These are phyloP conservation scores for Tolypocladium paradoxum DNA, from an alignment of 2,329 filamentous ascomycete genomes.

Conservation along the genomic window DNA sequence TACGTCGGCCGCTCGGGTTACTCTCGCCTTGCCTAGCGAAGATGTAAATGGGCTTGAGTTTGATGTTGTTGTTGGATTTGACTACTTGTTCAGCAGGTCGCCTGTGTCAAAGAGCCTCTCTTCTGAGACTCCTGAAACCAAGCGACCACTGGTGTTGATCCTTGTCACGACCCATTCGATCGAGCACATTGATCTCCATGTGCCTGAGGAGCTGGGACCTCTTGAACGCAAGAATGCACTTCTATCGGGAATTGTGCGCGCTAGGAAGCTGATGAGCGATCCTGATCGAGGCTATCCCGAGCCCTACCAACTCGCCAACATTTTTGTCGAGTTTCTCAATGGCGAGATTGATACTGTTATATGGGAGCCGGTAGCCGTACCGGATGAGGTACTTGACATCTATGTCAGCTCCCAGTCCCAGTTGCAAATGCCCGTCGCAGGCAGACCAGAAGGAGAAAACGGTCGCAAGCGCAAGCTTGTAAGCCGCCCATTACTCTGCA, in stretches of 20 bases:
- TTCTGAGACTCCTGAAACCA: constrained; percentile 4
- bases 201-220: constrained; percentile 22
- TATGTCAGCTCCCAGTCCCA: constrained; percentile 28
- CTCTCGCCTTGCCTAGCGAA: constrained; percentile 30
- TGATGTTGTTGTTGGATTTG: constrained; percentile 43
- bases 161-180: constrained; percentile 41
- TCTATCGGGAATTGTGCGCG: constrained; percentile 24
- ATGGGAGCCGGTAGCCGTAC: constrained; percentile 37
- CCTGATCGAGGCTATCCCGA: constrained; percentile 27
- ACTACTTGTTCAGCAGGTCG: constrained; percentile 35
- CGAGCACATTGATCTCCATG: constrained; percentile 41
- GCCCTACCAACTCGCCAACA: constrained; percentile 34
- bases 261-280: constrained; percentile 27
- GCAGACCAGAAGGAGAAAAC: constrained; percentile 10
- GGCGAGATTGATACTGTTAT: constrained; percentile 22
- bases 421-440: constrained; percentile 16
- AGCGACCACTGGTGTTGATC: constrained; percentile 33
- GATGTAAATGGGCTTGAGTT: constrained; percentile 27
- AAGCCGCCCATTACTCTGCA: constrained; percentile 13
- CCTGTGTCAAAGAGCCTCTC: constrained; percentile 10
- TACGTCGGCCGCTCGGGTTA: constrained; percentile 26
- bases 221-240: constrained; percentile 38
- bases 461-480: constrained; percentile 39
- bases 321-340: constrained; percentile 36
- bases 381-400: constrained; percentile 36